Evolutionary conservation across 169 alveolate species (phyloP), one percentile per base, ranked within the genome.

Genomic region (Fabrea salina): DNA sequence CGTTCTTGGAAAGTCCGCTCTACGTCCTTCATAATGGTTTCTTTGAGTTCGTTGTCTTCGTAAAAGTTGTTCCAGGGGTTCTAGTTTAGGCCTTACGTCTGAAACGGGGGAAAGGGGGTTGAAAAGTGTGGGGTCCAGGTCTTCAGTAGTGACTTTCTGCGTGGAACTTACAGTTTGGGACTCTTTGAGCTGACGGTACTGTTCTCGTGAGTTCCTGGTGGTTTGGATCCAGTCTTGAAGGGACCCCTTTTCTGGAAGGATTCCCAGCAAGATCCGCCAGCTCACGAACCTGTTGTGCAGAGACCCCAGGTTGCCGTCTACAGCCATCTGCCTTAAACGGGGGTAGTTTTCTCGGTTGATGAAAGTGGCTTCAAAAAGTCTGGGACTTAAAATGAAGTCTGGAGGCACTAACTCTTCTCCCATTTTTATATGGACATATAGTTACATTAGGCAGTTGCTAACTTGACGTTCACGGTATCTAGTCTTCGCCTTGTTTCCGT

Each of bases 1-100:
- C 88, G 82, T 54, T 93, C 96, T 82, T 90, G 86, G 79, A 84
- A 87, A 19, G 95, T 90, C 67, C 95, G 80, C 64, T 86, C 88
- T 2, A 90, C 86, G 76, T 90, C 95, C 56, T 79, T 75, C 77
- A 64, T 82, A 6, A 83, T 85, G 47, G 67, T 57, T 50, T 72
- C 71, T 53, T 66, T 79, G 51, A 80, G 50, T 22, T 68, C 76
- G 44, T 71, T 59, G 30, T 87, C 93, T 74, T 80, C 88, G 57
- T 40, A 41, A 27, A 43, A 70, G 1, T 61, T 61, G 53, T 64
- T 50, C 64, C 85, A 68, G 35, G 76, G 76, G 35, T 64, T 80
- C 74, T 68, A 25, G 44, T 35, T 44, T 44, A 6, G 35, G 56
- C 11, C 22, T 11, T 61, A 61, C 74, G 54, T 61, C 74, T 30